Base-by-base conservation (phyloP, 106 monocot species). In the Cymbidium sinense region DNA sequence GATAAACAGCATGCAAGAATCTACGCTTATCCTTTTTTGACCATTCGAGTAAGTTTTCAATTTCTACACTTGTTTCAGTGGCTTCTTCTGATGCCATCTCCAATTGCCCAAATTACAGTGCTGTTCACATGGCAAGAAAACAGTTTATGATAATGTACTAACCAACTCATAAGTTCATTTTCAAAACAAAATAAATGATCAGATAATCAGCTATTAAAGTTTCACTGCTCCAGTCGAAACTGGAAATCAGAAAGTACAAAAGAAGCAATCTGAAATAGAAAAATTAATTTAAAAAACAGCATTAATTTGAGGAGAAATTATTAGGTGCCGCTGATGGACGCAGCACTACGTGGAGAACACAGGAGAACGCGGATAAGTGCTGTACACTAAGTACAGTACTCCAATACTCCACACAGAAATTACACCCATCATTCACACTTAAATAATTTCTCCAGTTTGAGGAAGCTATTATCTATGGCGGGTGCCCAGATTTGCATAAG, bases 1-100 rank as follows among this genome's bases (percentile, higher is more conserved):
- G 90, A 74, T 94, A 98, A 72, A 98, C 96, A 61, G 88, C 96
- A 83, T 98, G 96, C 76, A 98, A 81, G n/a, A 92, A 70, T 71
- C 94, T 85, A 34, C 89, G 74, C 19, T 81, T 88, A 41, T 98
- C 96, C 71, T 85, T 91, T 55, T 98, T 88, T 36, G 84, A 85
- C 96, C 96, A 98, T 67, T 92, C 91, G 34, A 92, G 47, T 50
- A 64, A 39, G 27, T 20, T 23, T 27, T 76, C 77, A 52, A 75
- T 51, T 27, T 29, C 75, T 3, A 70, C 77, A 9, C 18, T 77
- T 0, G 25, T 70, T 43, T 77, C 81, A 70, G 31, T 34, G 21
- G 35, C 76, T 27, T 44, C 76, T 70, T 29, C 81, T 2, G 81
- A 70, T 30, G 81, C 81, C 81, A 82, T 82, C 76, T 76, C 69